phyloP scores from a whole-genome alignment of 768 basidiomycete genomes.

The Tulasnella sp. region DNA sequence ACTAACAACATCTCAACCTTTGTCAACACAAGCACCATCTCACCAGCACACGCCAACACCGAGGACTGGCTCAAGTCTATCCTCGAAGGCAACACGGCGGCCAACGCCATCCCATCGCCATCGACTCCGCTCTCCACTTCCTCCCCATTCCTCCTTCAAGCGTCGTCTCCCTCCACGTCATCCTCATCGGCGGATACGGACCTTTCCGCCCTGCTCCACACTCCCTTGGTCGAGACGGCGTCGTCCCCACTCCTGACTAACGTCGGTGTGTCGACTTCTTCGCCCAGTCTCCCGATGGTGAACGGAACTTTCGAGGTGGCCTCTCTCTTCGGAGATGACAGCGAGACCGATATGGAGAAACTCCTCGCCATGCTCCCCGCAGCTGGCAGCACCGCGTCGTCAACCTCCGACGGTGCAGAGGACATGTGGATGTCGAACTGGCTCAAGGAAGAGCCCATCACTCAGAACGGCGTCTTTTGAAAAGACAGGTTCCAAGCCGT shows the following conservation, averaged over 20 bases:
- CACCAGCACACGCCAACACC: conserved; percentile 46
- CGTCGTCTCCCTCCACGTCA: conserved; percentile 16
- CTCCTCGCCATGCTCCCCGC: conserved; percentile 11
- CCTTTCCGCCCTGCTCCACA: conserved; percentile 8
- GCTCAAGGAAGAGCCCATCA: conserved; percentile 12
- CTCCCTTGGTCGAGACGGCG: neutral
- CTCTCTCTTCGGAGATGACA: conserved; percentile 8
- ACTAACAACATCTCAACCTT: conserved; percentile 30
- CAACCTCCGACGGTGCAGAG: neutral
- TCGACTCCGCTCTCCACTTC: conserved; percentile 19
- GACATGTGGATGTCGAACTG: conserved; percentile 13
- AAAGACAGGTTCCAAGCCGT: neutral
- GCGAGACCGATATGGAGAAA: conserved; percentile 10
- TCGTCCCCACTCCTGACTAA: neutral
- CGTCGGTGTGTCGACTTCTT: neutral
- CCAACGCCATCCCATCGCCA: conserved; percentile 23
- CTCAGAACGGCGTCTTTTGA: neutral
- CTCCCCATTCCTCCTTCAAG: conserved; percentile 19
- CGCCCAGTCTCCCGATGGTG: neutral
- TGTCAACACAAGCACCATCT: conserved; percentile 17
- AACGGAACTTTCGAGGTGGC: neutral
- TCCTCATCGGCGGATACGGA: conserved; percentile 7
- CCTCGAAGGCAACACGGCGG: conserved; percentile 38
- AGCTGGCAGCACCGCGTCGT: neutral
- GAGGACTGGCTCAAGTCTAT: conserved; percentile 61